Conservation (phyloP, 2,329 filamentous ascomycete species). For the Sclerotiophoma versabilis region DNA sequence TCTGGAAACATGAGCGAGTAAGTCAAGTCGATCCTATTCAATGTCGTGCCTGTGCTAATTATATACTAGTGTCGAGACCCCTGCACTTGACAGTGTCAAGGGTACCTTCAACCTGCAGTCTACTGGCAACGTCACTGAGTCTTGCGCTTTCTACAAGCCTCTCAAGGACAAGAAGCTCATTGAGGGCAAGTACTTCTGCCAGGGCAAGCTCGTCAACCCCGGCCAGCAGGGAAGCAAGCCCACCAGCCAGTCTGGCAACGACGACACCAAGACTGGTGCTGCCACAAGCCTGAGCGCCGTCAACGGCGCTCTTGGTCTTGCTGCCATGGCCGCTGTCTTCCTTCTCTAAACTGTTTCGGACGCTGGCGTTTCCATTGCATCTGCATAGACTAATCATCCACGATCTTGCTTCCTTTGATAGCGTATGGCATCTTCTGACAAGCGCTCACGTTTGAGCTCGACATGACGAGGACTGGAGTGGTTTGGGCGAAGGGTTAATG, state of each 20-base stretch:
- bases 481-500: conserved; percentile 35
- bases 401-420: conserved; percentile 44
- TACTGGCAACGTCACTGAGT: conserved; percentile 49
- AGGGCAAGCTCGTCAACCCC: conserved; percentile 48
- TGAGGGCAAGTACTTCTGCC: conserved; percentile 53
- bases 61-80: conserved; percentile 69
- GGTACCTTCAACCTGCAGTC: conserved; percentile 61
- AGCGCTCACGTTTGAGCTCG: conserved; percentile 32
- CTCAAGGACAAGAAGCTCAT: conserved; percentile 53
- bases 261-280: conserved; percentile 41
- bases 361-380: conserved; percentile 47
- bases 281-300: conserved; percentile 52
- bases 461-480: conserved; percentile 34
- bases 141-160: conserved; percentile 53
- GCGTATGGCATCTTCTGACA: conserved; percentile 39
- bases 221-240: conserved; percentile 46
- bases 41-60: conserved; percentile 40
- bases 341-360: conserved; percentile 53
- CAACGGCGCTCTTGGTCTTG: conserved; percentile 52
- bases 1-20: conserved; percentile 84
- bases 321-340: conserved; percentile 57
- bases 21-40: conserved; percentile 50
- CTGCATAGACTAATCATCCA: conserved; percentile 51
- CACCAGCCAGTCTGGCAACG: conserved; percentile 34
- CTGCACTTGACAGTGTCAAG: conserved; percentile 57